Evolutionary conservation across 2,329 filamentous ascomycete species (phyloP), one percentile per base, ranked within the genome.

Genomic region (Diaporthe destruens): DNA sequence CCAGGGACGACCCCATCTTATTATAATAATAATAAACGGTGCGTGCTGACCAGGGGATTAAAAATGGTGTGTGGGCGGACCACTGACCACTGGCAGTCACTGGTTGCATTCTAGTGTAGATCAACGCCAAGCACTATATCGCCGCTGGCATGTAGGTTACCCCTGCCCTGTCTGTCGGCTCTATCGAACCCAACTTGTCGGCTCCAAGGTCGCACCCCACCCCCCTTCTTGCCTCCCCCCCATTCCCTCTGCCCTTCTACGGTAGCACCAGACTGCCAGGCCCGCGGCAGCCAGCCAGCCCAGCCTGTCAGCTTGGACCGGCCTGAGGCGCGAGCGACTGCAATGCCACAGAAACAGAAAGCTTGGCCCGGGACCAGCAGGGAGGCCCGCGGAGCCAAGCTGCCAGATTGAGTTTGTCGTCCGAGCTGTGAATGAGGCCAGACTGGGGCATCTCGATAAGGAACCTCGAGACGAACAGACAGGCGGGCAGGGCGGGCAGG

Each of bases 71-170:
- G 56, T n/a, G n/a, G 56, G 34, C 34, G 11, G 16, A 20, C 44
- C 29, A 29, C 29, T 18, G 44, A 47, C 44, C 44, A 47, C 16
- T 39, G 57, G 57, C 12, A 29, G 12, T 25, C 18, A 23, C 34
- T 34, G 59, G 61, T 65, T 32, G 61, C 44, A 47, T 51, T 51
- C 59, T 51, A 65, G 59, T 51, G 44, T 51, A 65, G 59, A 65
- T 65, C 59, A 65, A 65, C 59, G 61, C 61, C 61, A 65, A 65
- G 61, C 44, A 23, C 61, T 65, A 65, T 53, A 65, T 65, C 61
- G 61, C 61, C 61, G 44, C 61, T 36, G 29, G 61, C 61, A 51
- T 51, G 61, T 65, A 51, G 42, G 59, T 44, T 25, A 65, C 32
- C 61, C 61, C 36, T 23, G n/a, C n/a, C n/a, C n/a, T n/a, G n/a